Evolutionary conservation across 208 protist genomes (phyloP), one percentile per base, ranked within the genome.

Genomic region (Acanthamoeba sp.): DNA sequence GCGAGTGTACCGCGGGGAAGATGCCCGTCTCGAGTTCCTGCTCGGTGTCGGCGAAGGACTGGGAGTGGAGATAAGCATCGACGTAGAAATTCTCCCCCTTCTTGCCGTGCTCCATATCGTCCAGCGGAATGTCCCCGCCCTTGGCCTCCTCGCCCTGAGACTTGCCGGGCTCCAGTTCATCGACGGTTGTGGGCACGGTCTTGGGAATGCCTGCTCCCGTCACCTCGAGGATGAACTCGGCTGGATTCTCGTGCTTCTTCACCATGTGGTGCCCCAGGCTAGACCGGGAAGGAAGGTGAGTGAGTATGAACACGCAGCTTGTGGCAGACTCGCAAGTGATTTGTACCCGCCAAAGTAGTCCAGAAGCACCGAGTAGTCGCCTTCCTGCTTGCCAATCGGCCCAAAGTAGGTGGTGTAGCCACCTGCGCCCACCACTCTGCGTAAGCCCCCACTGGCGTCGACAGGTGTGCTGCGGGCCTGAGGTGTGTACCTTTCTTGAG

Each of bases 161-260:
- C 69, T 3, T 7, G 34, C 34, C 5, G 0, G 48, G 34, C 14
- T 48, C 1, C 12, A 50, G 45, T 50, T 50, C 45, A 14, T 50
- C 45, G 18, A 50, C 45, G 45, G 10, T 50, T 6, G 45, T 50
- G 45, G 45, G 45, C 45, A 50, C 32, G 32, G 34, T 27, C 69
- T 78, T 78, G 71, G 38, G 71, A 20, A 48, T 78, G 38, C 59
- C 64, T 1, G 88, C 52, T 6, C 64, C 59, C 7, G 59, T 93
- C n/a, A 93, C 88, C 4, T 93, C 88, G 45, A 93, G 64, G 29
- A 93, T 78, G 50, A 93, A 93, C 38, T 93, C 88, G 32, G 88
- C 88, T 6, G 88, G 88, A 42, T 93, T 93, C 40, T 93, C 20
- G 42, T 55, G 32, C 22, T 52, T 52, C 66, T 69, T 69, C 20